A percentile compares a stretch with the other conserved stretches of the same genome.
These are phyloP conservation scores for Entomortierella parvispora DNA, from an alignment of 192 early-diverging fungal genomes.

Conservation along the genomic window DNA sequence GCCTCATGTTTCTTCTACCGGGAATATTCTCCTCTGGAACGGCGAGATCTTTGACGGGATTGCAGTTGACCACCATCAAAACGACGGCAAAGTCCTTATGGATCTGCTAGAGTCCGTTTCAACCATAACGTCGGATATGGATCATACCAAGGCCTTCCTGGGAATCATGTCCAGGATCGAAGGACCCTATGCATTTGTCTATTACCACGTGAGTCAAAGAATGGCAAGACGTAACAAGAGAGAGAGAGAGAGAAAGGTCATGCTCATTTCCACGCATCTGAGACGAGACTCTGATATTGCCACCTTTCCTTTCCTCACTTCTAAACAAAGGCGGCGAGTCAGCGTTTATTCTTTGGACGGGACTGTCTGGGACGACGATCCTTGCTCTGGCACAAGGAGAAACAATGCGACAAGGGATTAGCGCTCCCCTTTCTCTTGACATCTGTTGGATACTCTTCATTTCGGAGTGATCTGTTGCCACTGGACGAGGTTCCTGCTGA, in stretches of 20 bases:
- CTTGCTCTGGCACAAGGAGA: constrained; percentile 68
- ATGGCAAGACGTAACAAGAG: not conserved
- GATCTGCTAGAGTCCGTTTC: constrained; percentile 25
- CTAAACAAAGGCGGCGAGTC: constrained; percentile 42
- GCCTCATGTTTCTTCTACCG: constrained; percentile 60
- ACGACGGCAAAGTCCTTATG: constrained; percentile 42
- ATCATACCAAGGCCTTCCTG: constrained; percentile 35
- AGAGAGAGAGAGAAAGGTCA: too few species aligned
- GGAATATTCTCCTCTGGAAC: constrained; percentile 82
- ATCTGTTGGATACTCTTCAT: constrained; percentile 58
- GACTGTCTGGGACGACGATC: constrained; percentile 91
- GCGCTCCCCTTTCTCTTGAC: constrained; percentile 55
- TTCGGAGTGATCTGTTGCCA: constrained; percentile 18
- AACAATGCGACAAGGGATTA: constrained; percentile 3
- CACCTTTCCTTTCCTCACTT: constrained; percentile 7
- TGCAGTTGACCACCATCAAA: constrained; percentile 55
- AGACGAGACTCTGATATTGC: not conserved
- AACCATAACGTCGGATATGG: not conserved
- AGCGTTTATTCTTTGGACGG: constrained; percentile 81
- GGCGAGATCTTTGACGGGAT: constrained; percentile 91
- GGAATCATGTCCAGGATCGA: constrained; percentile 61
- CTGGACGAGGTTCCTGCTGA: constrained; percentile 79
- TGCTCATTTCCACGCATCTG: too few species aligned
- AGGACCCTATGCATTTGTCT: constrained; percentile 88
- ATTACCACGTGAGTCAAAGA: constrained; percentile 59